Evolutionary conservation across 345 rosid species (phyloP).

Genomic region (Moringa oleifera): DNA sequence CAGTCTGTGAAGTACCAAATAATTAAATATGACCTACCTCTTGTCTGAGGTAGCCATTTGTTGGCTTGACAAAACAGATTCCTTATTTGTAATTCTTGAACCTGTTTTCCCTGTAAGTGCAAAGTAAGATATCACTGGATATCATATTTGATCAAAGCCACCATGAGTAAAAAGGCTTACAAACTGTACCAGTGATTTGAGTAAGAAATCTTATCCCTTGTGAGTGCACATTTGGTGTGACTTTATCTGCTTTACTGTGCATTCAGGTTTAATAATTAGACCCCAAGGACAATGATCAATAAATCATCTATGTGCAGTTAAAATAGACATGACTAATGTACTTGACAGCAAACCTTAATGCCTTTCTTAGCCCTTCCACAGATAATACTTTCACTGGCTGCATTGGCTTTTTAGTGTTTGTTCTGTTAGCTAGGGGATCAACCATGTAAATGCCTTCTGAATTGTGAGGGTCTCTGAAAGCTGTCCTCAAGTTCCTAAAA

Average conservation of each 20-base stretch:
- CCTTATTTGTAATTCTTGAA: constrained; percentile 31
- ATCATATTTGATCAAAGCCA: background rate
- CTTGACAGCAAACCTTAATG: constrained; percentile 49
- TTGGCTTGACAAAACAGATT: constrained; percentile 20
- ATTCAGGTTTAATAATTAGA: constrained; percentile 13
- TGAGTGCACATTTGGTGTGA: constrained; percentile 74
- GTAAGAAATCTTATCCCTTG: constrained; percentile 90
- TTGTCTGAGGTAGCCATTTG: constrained; percentile 26
- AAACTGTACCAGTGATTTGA: constrained; percentile 59
- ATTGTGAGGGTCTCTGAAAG: constrained; percentile 43
- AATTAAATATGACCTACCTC: constrained; percentile 38
- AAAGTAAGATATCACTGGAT: constrained; percentile 4
- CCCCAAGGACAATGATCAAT: background rate
- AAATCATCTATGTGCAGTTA: constrained; percentile 7
- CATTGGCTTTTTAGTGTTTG: constrained; percentile 33
- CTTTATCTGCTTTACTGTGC: constrained; percentile 76
- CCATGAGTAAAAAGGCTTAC: background rate
- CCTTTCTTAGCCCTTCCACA: constrained; percentile 73
- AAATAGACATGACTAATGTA: constrained; percentile 2
- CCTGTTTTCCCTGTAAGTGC: constrained; percentile 35
- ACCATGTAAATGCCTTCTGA: constrained; percentile 62
- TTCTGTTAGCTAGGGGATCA: constrained; percentile 49
- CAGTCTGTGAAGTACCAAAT: background rate
- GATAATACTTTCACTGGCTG: constrained; percentile 62
- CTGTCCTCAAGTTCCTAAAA: constrained; percentile 61